Conservation (phyloP, 495 filamentous ascomycete genomes). For the Hypoxylon cercidicola region DNA sequence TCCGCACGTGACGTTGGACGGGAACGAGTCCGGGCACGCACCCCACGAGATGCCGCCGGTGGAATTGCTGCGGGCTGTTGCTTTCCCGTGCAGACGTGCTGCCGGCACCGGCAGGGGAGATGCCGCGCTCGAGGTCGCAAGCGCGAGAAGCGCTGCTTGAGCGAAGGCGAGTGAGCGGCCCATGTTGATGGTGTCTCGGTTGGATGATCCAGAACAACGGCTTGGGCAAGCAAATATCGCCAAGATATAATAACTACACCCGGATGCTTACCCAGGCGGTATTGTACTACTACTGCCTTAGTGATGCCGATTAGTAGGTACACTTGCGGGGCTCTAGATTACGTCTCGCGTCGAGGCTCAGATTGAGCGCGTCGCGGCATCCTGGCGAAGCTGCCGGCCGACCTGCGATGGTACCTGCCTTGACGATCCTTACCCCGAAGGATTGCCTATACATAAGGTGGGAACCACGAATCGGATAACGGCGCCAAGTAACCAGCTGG, state of each 20-base stretch:
- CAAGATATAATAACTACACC: conserved; percentile 6
- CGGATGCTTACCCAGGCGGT: background rate
- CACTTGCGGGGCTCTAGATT: no score
- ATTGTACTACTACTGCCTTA: background rate
- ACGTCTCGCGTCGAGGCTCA: conserved; percentile 14
- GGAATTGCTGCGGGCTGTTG: background rate
- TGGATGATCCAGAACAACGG: background rate
- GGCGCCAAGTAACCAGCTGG: no score
- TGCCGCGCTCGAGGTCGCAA: conserved; percentile 23
- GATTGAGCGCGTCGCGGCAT: background rate
- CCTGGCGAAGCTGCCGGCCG: conserved; percentile 6
- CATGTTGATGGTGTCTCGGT: conserved; percentile 15
- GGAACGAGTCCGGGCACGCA: conserved; percentile 36
- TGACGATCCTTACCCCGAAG: background rate
- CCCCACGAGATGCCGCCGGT: conserved; percentile 37
- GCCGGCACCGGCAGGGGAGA: conserved; percentile 5
- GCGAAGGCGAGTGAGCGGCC: conserved; percentile 13
- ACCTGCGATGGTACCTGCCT: conserved; percentile 8
- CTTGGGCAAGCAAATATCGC: background rate
- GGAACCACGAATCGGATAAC: no score
- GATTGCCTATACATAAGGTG: background rate
- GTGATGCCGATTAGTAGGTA: conserved; percentile 8
- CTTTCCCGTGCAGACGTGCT: background rate
- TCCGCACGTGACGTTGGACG: conserved; percentile 33
- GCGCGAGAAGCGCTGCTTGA: conserved; percentile 26